Percentiles rank a stretch among this genome's conserved stretches.
Conservation (phyloP, 2,329 filamentous ascomycete genomes). For the Calonectria hongkongensis region DNA sequence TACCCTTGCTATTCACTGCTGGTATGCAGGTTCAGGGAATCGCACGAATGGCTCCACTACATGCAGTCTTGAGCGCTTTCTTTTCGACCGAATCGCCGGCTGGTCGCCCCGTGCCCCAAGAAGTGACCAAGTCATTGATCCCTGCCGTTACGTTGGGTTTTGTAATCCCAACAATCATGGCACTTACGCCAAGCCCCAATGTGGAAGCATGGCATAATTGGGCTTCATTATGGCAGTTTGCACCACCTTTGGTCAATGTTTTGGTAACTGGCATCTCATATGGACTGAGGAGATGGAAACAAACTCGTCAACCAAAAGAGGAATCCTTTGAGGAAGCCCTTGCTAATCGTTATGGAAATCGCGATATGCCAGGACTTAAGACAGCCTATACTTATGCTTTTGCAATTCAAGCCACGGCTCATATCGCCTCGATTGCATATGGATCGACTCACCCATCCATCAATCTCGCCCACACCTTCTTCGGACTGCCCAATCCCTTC, state of each 20-base stretch:
- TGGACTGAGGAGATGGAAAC: background rate
- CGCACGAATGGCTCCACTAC: background rate
- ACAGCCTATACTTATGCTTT: conserved; percentile 12
- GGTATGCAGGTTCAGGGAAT: conserved; percentile 18
- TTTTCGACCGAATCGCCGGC: background rate
- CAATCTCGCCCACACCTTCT: background rate
- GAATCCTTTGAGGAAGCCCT: background rate
- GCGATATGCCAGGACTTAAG: background rate
- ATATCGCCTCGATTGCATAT: background rate
- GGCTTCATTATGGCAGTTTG: background rate
- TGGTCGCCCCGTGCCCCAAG: background rate
- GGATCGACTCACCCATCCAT: background rate
- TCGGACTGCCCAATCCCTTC: conserved; percentile 2
- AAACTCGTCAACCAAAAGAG: background rate
- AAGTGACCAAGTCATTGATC: background rate
- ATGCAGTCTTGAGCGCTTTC: background rate
- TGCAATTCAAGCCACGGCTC: conserved; percentile 2
- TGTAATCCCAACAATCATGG: background rate
- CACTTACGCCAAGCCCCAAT: background rate
- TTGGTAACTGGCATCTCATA: background rate
- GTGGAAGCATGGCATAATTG: background rate
- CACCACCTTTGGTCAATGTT: background rate
- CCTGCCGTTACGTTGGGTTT: background rate
- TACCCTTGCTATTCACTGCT: background rate
- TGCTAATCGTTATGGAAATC: background rate